phyloP scores from a whole-genome alignment of 2,329 filamentous ascomycete species.

The Colletotrichum liaoningense region DNA sequence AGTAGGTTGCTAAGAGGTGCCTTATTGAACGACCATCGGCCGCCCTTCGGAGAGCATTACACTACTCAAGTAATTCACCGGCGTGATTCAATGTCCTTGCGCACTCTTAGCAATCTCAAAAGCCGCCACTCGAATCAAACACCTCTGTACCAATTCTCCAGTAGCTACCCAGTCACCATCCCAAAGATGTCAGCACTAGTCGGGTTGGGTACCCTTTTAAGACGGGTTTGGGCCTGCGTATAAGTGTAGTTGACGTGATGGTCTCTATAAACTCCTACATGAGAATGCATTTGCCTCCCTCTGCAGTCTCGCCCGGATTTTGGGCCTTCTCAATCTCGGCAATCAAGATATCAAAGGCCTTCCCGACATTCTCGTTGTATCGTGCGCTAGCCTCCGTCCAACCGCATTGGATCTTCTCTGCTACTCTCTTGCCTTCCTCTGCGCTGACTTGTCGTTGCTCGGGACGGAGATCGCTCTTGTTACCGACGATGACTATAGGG shows the following conservation, averaged over 20 bases:
- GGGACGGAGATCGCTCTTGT: constrained; percentile 93
- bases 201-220: neutral
- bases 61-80: neutral
- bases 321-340: constrained; percentile 94
- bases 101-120: neutral
- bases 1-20: neutral
- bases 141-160: neutral
- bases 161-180: neutral
- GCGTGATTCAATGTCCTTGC: neutral
- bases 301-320: constrained; percentile 86
- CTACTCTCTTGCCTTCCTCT: constrained; percentile 86
- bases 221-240: neutral
- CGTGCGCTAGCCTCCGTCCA: constrained; percentile 96
- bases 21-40: too few relatives aligned
- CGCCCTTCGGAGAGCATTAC: neutral
- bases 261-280: constrained; percentile 69
- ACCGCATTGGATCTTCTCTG: constrained; percentile 88
- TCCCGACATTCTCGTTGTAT: constrained; percentile 92
- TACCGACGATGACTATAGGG: constrained; percentile 93
- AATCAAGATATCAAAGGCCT: constrained; percentile 94
- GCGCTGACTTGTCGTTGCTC: constrained; percentile 91
- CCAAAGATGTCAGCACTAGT: neutral
- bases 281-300: constrained; percentile 82
- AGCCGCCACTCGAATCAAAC: too few relatives aligned
- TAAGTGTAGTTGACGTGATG: neutral